Conservation (phyloP, 2,329 filamentous ascomycete genomes). For the Neofusicoccum sp. region DNA sequence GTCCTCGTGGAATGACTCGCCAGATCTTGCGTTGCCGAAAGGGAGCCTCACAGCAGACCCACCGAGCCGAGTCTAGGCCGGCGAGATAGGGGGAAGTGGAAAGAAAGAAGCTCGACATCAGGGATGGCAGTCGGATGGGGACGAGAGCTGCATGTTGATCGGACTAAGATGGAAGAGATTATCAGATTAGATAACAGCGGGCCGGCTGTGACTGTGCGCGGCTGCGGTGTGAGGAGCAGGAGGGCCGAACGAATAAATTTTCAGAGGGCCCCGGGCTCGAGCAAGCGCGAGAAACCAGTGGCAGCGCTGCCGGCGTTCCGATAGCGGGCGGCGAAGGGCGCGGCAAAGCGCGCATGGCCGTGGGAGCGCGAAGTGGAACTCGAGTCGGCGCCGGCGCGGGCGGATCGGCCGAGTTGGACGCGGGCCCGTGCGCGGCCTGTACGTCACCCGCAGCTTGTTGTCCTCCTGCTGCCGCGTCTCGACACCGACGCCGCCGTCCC, state of each 20-base stretch:
- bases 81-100: background rate
- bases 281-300: background rate
- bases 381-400: slow-evolving; percentile 4
- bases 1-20: background rate
- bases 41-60: background rate
- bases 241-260: slow-evolving; percentile 1
- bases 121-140: background rate
- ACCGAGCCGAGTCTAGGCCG: background rate
- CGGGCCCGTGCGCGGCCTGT: background rate
- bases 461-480: background rate
- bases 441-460: slow-evolving; percentile 7
- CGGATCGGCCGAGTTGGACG: slow-evolving; percentile 11
- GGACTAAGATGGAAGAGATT: background rate
- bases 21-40: background rate
- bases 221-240: background rate
- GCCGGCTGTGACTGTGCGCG: background rate
- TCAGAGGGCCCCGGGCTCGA: background rate
- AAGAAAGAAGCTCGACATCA: background rate
- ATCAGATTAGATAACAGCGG: slow-evolving; percentile 14
- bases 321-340: background rate
- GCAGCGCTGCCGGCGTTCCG: background rate
- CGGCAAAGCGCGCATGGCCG: background rate
- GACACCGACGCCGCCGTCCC: background rate
- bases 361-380: background rate
- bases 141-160: background rate